Conservation (phyloP, 2,329 filamentous ascomycete species). For the Didymella lethalis region DNA sequence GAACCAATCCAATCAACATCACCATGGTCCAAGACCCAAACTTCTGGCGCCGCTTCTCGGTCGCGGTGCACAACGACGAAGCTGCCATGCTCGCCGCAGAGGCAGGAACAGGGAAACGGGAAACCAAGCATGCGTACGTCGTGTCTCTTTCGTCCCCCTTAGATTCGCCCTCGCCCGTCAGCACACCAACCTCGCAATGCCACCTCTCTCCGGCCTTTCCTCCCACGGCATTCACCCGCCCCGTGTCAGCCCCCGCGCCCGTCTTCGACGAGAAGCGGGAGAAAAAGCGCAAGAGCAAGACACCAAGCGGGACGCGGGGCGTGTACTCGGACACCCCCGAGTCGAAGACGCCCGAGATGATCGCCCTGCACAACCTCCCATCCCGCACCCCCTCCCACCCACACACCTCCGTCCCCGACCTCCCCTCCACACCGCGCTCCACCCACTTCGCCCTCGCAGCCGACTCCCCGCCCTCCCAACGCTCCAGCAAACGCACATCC, state of each 20-base stretch:
- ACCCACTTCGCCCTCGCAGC: conserved; percentile 8
- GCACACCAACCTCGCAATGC: conserved; percentile 34
- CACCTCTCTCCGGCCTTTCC: conserved; percentile 22
- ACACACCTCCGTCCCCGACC: not conserved
- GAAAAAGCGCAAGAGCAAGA: not conserved
- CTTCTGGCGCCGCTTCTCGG: conserved; percentile 68
- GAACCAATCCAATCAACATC: not conserved
- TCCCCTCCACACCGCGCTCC: conserved; percentile 11
- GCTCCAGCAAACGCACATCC: not conserved
- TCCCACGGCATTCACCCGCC: conserved; percentile 14
- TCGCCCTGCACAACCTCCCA: conserved; percentile 12
- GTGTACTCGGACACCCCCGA: not conserved
- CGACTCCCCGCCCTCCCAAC: conserved; percentile 5
- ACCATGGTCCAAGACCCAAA: conserved; percentile 64
- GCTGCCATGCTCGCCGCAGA: conserved; percentile 43
- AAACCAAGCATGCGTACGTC: conserved; percentile 53
- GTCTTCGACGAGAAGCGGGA: not conserved
- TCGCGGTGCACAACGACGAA: conserved; percentile 65
- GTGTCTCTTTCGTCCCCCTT: conserved; percentile 25
- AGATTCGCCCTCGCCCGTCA: conserved; percentile 21
- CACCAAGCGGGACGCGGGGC: conserved; percentile 4
- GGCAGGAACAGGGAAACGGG: conserved; percentile 22
- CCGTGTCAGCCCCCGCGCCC: conserved; percentile 9
- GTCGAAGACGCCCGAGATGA: conserved; percentile 3
- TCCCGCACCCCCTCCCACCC: not conserved